phyloP scores from a whole-genome alignment of 176 grass and related monocot species.

The Ensete glaucum region DNA sequence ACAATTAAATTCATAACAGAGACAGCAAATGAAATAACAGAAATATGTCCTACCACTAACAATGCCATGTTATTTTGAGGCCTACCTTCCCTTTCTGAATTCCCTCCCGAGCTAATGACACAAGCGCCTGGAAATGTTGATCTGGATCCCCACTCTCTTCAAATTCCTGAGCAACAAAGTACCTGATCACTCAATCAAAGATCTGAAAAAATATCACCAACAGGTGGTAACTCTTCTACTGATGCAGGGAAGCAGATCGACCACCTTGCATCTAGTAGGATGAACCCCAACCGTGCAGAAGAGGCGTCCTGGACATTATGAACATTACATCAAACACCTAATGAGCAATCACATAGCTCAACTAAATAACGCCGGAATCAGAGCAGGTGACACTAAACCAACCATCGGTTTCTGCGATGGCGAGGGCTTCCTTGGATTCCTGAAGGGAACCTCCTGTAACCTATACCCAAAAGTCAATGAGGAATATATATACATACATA shows the following conservation, averaged over 20 bases:
- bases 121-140: conserved; percentile 61
- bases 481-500: not conserved
- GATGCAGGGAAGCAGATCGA: not conserved
- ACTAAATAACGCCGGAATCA: not conserved
- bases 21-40: not conserved
- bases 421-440: conserved; percentile 77
- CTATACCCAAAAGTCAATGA: conserved; percentile 14
- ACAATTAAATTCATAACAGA: not conserved
- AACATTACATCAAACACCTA: conserved; percentile 43
- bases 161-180: conserved; percentile 55
- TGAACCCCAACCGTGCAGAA: conserved; percentile 92
- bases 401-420: conserved; percentile 88
- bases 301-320: conserved; percentile 58
- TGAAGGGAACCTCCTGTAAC: conserved; percentile 82
- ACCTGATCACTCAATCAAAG: conserved; percentile 7
- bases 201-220: conserved; percentile 3
- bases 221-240: not conserved
- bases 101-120: conserved; percentile 60
- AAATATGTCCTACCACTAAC: too few species aligned
- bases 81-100: conserved; percentile 82
- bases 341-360: not conserved
- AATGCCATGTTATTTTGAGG: not conserved
- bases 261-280: conserved; percentile 89
- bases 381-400: not conserved
- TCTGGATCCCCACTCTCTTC: conserved; percentile 88